Evolutionary conservation across 176 grass and related monocot species (phyloP).

Genomic region (Musa troglodytarum): DNA sequence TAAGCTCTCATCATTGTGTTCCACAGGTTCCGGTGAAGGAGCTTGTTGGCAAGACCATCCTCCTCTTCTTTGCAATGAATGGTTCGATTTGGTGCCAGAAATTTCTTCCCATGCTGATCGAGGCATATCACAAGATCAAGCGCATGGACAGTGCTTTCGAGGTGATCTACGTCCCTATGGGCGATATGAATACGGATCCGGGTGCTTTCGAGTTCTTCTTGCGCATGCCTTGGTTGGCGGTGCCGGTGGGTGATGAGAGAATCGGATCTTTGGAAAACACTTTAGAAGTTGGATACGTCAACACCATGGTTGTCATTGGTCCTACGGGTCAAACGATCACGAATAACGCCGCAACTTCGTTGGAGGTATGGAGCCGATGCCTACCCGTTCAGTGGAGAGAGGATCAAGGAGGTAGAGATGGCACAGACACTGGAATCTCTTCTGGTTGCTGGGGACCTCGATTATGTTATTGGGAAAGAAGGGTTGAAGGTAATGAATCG

Average conservation of each 20-base stretch:
- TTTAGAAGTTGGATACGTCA: too few relatives aligned
- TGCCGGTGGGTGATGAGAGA: too few relatives aligned
- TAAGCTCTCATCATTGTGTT: not conserved
- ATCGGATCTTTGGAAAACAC: too few relatives aligned
- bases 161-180: constrained; percentile 60
- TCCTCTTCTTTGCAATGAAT: constrained; percentile 80
- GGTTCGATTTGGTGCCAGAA: constrained; percentile 48
- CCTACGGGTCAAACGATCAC: not conserved
- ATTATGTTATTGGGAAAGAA: constrained; percentile 54
- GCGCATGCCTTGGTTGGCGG: too few relatives aligned
- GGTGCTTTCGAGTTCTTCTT: constrained; percentile 53
- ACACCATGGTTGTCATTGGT: too few relatives aligned
- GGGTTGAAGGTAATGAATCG: constrained; percentile 39
- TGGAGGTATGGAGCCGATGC: not conserved
- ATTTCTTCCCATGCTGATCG: constrained; percentile 56
- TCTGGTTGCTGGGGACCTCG: constrained; percentile 38
- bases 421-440: constrained; percentile 70
- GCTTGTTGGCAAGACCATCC: constrained; percentile 46
- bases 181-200: constrained; percentile 30
- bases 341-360: too few relatives aligned
- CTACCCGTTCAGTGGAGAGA: constrained; percentile 60
- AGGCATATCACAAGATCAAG: constrained; percentile 65
- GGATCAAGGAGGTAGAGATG: constrained; percentile 49
- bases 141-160: constrained; percentile 50
- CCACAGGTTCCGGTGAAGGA: constrained; percentile 45